Evolutionary conservation across 139 green algal genomes (phyloP).

Genomic region (Ettlia oleoabundans): DNA sequence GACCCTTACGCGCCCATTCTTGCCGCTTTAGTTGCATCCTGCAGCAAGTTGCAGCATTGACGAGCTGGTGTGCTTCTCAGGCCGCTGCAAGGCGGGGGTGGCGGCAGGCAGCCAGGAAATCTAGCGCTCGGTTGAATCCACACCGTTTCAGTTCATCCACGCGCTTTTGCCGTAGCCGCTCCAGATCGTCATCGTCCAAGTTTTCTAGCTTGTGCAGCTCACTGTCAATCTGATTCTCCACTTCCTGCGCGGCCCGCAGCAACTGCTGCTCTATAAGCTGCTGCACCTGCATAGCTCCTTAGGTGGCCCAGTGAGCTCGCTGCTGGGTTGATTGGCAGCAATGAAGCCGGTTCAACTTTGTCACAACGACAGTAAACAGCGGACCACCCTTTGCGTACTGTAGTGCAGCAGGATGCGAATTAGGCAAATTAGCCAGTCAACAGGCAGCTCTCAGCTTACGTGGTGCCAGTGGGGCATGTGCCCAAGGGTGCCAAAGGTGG

Average conservation of each 20-base stretch:
- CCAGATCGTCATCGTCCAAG: conserved; percentile 90
- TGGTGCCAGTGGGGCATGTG: too few species aligned
- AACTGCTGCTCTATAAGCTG: conserved; percentile 38
- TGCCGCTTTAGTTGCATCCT: conserved; percentile 71
- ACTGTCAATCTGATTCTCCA: conserved; percentile 90
- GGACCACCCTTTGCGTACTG: too few species aligned
- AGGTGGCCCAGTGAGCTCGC: background rate
- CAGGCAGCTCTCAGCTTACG: too few species aligned
- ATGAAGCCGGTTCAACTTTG: background rate
- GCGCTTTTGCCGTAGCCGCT: conserved; percentile 70
- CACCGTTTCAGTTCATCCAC: conserved; percentile 69
- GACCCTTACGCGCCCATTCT: conserved; percentile 87
- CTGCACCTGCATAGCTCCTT: conserved; percentile 8
- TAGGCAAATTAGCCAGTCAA: too few species aligned
- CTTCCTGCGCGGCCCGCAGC: conserved; percentile 64
- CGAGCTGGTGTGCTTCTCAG: background rate
- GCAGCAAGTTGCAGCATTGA: background rate
- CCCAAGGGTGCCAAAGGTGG: too few species aligned
- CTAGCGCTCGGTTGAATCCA: background rate
- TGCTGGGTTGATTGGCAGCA: background rate
- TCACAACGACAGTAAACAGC: too few species aligned
- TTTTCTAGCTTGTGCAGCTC: conserved; percentile 90
- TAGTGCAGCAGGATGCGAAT: too few species aligned
- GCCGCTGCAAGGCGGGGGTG: background rate
- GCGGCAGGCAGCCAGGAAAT: background rate